A percentile compares a stretch with the other conserved stretches of the same genome.
These are phyloP conservation scores for Rhodotorula paludigena DNA, from an alignment of 768 basidiomycete species.

Conservation along the genomic window DNA sequence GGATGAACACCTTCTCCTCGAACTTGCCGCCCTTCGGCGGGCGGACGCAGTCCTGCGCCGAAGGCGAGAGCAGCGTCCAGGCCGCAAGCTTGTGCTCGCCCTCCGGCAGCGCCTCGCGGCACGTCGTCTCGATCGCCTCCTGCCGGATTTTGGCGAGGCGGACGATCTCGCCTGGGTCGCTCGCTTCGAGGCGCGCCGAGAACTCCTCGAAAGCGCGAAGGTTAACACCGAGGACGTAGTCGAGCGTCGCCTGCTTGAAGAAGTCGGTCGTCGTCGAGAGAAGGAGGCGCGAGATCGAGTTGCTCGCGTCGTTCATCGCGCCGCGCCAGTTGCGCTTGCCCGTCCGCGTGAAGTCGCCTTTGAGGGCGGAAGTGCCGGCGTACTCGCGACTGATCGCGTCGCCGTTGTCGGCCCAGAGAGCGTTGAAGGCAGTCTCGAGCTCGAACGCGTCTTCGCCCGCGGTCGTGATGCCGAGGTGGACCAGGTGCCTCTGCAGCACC, in stretches of 20 bases:
- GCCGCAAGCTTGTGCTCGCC: conserved; percentile 73
- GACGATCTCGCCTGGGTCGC: conserved; percentile 86
- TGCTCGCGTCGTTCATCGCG: conserved; percentile 73
- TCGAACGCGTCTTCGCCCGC: conserved; percentile 65
- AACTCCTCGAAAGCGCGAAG: conserved; percentile 89
- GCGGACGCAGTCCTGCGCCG: conserved; percentile 58
- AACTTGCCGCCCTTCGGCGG: conserved; percentile 49
- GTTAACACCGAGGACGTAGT: conserved; percentile 70
- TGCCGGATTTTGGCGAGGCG: conserved; percentile 81
- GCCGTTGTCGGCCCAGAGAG: conserved; percentile 99
- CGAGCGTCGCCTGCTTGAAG: conserved; percentile 72
- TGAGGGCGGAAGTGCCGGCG: conserved; percentile 92
- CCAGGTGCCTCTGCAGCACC: conserved; percentile 55
- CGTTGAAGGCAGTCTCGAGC: conserved; percentile 71
- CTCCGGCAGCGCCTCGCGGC: conserved; percentile 67
- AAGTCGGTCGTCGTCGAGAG: conserved; percentile 64
- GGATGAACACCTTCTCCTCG: conserved; percentile 86
- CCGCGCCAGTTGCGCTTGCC: conserved; percentile 92
- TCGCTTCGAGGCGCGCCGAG: conserved; percentile 74
- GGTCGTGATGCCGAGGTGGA: conserved; percentile 53
- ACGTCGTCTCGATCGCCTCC: conserved; percentile 85
- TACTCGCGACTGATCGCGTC: conserved; percentile 74
- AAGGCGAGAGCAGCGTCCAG: conserved; percentile 88
- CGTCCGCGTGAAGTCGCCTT: conserved; percentile 65
- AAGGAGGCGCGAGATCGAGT: conserved; percentile 78